phyloP scores from a whole-genome alignment of 345 rosid genomes.

The Capsella bursapastoris region DNA sequence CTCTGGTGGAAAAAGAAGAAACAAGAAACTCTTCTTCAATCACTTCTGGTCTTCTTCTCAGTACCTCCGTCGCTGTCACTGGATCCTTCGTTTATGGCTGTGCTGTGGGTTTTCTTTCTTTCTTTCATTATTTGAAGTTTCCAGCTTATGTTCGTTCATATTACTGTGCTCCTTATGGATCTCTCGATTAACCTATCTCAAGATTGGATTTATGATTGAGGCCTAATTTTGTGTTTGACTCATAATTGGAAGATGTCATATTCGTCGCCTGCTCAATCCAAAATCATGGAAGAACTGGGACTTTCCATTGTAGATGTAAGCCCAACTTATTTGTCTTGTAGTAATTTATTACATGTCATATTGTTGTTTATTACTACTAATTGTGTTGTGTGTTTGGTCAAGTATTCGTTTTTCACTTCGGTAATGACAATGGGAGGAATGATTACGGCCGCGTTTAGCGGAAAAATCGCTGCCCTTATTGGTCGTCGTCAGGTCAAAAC shows the following conservation, averaged over 20 bases:
- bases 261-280: conserved; percentile 66
- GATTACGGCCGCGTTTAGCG: conserved; percentile 43
- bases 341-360: too few species aligned
- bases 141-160: too few species aligned
- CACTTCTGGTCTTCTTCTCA: background rate
- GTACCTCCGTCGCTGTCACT: background rate
- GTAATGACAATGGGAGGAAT: conserved; percentile 46
- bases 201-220: background rate
- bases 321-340: too few species aligned
- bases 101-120: background rate
- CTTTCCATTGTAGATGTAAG: conserved; percentile 61
- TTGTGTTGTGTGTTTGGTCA: background rate
- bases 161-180: background rate
- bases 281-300: conserved; percentile 63
- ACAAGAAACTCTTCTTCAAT: conserved; percentile 1
- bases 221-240: conserved; percentile 7
- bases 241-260: conserved; percentile 54
- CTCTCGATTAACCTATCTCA: background rate
- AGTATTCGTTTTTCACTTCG: conserved; percentile 46
- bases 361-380: too few species aligned
- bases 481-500: conserved; percentile 43
- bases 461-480: conserved; percentile 41
- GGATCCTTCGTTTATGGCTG: conserved; percentile 1
- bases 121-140: background rate
- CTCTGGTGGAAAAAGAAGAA: background rate